A percentile compares a stretch with the other conserved stretches of the same genome.
Evolutionary conservation across 129 eudicot genomes (phyloP).

Genomic region (Lactuca saligna): DNA sequence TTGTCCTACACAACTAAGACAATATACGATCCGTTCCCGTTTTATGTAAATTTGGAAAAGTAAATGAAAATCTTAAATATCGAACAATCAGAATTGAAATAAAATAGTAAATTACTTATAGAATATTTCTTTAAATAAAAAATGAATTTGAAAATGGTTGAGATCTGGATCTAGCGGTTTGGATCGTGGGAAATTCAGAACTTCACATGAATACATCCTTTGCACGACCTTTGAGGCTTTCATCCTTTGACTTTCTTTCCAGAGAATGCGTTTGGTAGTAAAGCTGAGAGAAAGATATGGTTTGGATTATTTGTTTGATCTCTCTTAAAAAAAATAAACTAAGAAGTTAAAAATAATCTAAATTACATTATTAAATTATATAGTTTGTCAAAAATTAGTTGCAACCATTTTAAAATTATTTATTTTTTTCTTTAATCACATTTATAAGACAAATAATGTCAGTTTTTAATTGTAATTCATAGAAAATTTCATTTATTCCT

Average conservation of each 20-base stretch:
- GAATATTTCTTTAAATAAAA: constrained; percentile 9
- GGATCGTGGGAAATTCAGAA: constrained; percentile 35
- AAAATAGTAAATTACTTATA: neutral
- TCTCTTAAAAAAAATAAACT: too few relatives aligned
- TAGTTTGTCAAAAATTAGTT: too few relatives aligned
- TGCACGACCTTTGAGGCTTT: constrained; percentile 27
- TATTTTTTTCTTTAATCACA: too few relatives aligned
- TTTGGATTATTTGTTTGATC: constrained; percentile 7
- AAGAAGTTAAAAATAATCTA: too few relatives aligned
- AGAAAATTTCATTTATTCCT: too few relatives aligned
- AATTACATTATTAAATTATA: too few relatives aligned
- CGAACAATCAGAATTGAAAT: neutral
- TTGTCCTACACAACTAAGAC: too few relatives aligned
- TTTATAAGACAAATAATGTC: too few relatives aligned
- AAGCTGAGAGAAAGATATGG: constrained; percentile 20
- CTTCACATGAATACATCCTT: constrained; percentile 27
- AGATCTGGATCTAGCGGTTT: constrained; percentile 20
- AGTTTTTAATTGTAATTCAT: too few relatives aligned
- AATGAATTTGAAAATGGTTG: constrained; percentile 17
- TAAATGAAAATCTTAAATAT: neutral
- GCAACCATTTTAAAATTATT: too few relatives aligned
- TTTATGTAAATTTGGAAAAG: neutral
- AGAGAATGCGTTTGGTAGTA: constrained; percentile 32
- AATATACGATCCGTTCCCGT: neutral
- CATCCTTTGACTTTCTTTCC: constrained; percentile 26